These are phyloP conservation scores for Schizochytrium sp. DNA, from an alignment of 108 stramenopile genomes.

Conservation along the genomic window DNA sequence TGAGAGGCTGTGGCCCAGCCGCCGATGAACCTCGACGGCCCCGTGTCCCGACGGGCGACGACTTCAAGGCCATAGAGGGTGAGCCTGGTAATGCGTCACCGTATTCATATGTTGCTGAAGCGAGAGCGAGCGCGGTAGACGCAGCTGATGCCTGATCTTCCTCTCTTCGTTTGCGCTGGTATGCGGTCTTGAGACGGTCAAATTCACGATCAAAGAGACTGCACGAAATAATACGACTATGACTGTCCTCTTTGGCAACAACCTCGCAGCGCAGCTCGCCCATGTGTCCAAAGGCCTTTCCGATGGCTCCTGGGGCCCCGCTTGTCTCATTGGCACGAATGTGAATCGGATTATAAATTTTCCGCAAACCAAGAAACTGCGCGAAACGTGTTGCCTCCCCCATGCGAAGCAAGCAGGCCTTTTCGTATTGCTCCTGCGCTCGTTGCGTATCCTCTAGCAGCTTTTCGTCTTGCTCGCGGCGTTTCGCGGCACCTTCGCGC, in stretches of 20 bases:
- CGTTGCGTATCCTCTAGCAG: background rate
- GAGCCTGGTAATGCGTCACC: no score
- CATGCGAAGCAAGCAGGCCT: background rate
- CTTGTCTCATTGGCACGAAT: background rate
- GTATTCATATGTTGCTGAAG: background rate
- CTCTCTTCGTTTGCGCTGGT: background rate
- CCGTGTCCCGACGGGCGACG: no score
- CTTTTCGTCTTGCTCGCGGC: background rate
- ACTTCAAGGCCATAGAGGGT: no score
- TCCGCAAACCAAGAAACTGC: background rate
- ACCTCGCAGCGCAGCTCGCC: constrained; percentile 5
- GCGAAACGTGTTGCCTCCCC: background rate
- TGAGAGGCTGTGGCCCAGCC: no score
- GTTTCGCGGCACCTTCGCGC: background rate
- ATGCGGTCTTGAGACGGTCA: background rate
- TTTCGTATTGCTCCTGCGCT: background rate
- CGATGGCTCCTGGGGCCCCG: background rate
- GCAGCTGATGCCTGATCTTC: background rate
- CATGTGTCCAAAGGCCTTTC: background rate
- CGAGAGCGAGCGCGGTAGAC: background rate
- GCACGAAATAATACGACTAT: constrained; percentile 5
- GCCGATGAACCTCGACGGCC: no score
- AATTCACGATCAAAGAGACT: background rate
- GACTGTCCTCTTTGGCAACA: constrained; percentile 10
- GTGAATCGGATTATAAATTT: background rate